A percentile compares a stretch with the other conserved stretches of the same genome.
Conservation (phyloP, 352 stramenopile genomes). For the Phytophthora cactorum region DNA sequence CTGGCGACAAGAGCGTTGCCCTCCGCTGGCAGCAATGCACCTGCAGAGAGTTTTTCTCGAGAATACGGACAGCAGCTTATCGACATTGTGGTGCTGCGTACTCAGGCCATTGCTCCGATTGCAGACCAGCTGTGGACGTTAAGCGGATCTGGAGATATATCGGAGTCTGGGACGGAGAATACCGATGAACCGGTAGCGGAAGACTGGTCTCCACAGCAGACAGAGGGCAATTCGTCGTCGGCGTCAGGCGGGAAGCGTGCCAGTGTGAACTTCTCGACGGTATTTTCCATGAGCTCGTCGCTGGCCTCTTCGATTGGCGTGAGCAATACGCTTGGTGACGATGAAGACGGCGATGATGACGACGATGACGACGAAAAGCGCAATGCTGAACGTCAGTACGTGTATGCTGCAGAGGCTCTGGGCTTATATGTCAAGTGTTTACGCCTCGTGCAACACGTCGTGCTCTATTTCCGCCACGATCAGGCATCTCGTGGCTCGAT, state of each 20-base stretch:
- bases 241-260: slow-evolving; percentile 31
- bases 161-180: slow-evolving; percentile 7
- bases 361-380: slow-evolving; percentile 38
- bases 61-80: slow-evolving; percentile 67
- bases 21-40: neutral
- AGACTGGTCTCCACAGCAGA: slow-evolving; percentile 26
- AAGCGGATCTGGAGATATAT: slow-evolving; percentile 26
- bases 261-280: slow-evolving; percentile 54
- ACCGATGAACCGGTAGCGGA: slow-evolving; percentile 5
- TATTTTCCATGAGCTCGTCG: slow-evolving; percentile 66
- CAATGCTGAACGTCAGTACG: slow-evolving; percentile 55
- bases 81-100: slow-evolving; percentile 67
- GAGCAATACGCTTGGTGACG: slow-evolving; percentile 36
- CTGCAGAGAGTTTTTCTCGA: slow-evolving; percentile 34
- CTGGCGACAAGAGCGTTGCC: slow-evolving; percentile 11
- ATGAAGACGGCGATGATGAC: slow-evolving; percentile 38
- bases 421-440: slow-evolving; percentile 76
- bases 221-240: slow-evolving; percentile 21
- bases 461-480: slow-evolving; percentile 70
- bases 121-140: slow-evolving; percentile 71
- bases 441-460: slow-evolving; percentile 64
- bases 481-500: slow-evolving; percentile 27
- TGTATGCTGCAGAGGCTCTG: slow-evolving; percentile 66
- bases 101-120: slow-evolving; percentile 68
- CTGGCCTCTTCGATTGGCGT: slow-evolving; percentile 46